These are phyloP conservation scores for Fusarium sp. DNA, from an alignment of 2,329 filamentous ascomycete genomes.

Conservation along the genomic window DNA sequence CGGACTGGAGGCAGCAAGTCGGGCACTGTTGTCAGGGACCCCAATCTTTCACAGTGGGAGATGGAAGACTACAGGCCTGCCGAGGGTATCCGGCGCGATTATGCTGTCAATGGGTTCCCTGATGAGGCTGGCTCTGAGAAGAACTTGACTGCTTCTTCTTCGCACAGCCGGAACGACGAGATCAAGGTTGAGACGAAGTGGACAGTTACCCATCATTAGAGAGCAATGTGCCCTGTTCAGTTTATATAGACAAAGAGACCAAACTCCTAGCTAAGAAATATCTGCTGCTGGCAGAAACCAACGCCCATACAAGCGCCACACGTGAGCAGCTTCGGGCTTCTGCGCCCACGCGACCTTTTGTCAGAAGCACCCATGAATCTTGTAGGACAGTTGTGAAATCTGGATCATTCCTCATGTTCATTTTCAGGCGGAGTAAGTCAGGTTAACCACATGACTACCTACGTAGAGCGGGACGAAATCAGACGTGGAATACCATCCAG, in stretches of 20 bases:
- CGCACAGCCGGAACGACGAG: conserved; percentile 14
- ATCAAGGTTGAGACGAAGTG: conserved; percentile 42
- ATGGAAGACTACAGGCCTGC: conserved; percentile 38
- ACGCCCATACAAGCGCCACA: no score
- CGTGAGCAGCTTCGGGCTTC: not conserved
- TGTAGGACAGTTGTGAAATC: no score
- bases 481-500: not conserved
- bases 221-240: not conserved
- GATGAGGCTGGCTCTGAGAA: conserved; percentile 44
- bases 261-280: not conserved
- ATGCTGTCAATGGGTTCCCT: conserved; percentile 13
- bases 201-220: conserved; percentile 34
- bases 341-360: conserved; percentile 9
- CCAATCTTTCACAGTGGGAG: conserved; percentile 38
- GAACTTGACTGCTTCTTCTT: conserved; percentile 35
- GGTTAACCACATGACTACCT: not conserved
- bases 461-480: not conserved
- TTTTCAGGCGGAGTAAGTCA: not conserved
- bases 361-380: not conserved
- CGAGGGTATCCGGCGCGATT: conserved; percentile 26
- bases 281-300: not conserved
- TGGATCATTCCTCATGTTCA: no score
- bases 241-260: not conserved
- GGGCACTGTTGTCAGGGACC: conserved; percentile 3
- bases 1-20: conserved; percentile 23